Conservation (phyloP, 768 basidiomycete genomes). For the Thelephora ganbajun region DNA sequence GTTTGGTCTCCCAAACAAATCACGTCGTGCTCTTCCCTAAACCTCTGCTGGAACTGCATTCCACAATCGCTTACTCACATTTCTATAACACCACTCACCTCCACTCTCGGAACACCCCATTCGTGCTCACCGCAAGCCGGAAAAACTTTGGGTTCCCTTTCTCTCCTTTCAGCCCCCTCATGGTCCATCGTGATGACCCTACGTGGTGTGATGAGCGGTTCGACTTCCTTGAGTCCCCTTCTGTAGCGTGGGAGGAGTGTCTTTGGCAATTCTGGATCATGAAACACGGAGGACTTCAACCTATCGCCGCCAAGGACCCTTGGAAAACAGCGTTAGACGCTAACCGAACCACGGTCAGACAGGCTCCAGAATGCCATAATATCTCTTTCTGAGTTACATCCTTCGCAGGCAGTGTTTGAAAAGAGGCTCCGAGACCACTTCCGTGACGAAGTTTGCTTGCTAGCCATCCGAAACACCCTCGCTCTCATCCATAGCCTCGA, state of each 20-base stretch:
- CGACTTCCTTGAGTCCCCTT: constrained; percentile 29
- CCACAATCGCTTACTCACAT: constrained; percentile 4
- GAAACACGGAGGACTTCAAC: constrained; percentile 13
- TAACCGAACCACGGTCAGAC: too few species aligned
- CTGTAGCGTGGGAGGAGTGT: constrained; percentile 48
- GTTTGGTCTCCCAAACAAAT: constrained; percentile 38
- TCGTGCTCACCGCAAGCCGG: constrained; percentile 17
- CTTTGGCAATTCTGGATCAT: constrained; percentile 53
- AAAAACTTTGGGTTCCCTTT: constrained; percentile 25
- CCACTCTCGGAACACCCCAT: constrained; percentile 7
- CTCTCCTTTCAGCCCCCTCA: constrained; percentile 28
- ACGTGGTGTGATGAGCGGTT: constrained; percentile 53
- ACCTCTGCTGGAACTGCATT: constrained; percentile 13
- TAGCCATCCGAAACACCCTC: background rate
- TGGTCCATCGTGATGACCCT: constrained; percentile 28
- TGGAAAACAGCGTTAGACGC: too few species aligned
- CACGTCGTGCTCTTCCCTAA: constrained; percentile 39
- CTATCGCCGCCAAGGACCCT: too few species aligned
- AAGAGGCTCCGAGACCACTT: too few species aligned
- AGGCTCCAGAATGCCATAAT: too few species aligned
- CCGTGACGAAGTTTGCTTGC: background rate
- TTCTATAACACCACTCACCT: constrained; percentile 5
- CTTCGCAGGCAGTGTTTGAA: too few species aligned
- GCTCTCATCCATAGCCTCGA: too few species aligned
- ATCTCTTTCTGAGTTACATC: too few species aligned